These are phyloP conservation scores for Ormosia emarginata DNA, from an alignment of 306 rosid species.

Conservation along the genomic window DNA sequence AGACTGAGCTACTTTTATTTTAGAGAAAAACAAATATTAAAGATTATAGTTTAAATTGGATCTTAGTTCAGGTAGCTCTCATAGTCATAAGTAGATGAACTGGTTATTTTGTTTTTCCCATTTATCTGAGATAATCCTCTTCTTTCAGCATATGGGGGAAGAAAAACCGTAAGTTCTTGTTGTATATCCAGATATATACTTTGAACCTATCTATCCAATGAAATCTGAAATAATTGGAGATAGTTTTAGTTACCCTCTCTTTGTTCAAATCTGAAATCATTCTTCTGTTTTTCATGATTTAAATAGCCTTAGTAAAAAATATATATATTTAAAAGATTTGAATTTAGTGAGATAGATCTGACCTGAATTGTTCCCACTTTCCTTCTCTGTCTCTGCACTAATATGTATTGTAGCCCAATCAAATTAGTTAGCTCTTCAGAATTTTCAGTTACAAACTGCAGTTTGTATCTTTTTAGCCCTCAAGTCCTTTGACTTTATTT, in stretches of 20 bases:
- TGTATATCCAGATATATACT: not conserved
- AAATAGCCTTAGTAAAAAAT: too few relatives aligned
- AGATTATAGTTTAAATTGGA: not conserved
- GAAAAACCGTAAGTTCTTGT: slow-evolving; percentile 1
- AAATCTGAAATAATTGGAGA: slow-evolving; percentile 3
- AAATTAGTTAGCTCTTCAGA: too few relatives aligned
- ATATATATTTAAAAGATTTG: too few relatives aligned
- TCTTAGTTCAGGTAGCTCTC: not conserved
- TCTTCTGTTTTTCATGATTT: too few relatives aligned
- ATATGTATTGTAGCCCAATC: too few relatives aligned
- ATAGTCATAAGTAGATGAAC: not conserved
- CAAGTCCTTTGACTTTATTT: too few relatives aligned
- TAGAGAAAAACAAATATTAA: not conserved
- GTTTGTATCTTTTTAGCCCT: too few relatives aligned
- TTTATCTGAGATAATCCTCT: not conserved
- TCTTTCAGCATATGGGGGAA: not conserved
- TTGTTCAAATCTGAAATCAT: too few relatives aligned
- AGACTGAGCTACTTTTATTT: not conserved
- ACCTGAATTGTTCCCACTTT: too few relatives aligned
- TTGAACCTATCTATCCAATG: not conserved
- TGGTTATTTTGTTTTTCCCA: not conserved
- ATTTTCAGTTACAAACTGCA: too few relatives aligned
- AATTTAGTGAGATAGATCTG: too few relatives aligned
- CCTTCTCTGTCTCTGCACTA: too few relatives aligned
- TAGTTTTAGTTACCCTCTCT: not conserved